Base-by-base conservation (phyloP, 768 basidiomycete species). In the Ephemerocybe angulata region DNA sequence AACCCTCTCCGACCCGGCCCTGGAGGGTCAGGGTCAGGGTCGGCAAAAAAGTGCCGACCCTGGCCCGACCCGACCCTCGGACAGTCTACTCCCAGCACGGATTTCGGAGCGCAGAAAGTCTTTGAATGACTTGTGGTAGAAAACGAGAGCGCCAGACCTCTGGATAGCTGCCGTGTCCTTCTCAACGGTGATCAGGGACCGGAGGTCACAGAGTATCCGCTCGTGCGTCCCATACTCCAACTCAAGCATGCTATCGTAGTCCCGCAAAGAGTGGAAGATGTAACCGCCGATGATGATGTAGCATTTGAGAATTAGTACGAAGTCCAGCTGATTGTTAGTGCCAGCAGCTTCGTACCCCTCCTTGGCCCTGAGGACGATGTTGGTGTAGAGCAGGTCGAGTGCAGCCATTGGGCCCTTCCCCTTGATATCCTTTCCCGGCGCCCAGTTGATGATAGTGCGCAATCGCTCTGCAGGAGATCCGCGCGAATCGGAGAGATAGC, bases 401-500 rank as follows among this genome's bases (percentile, higher is more conserved):
- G 30, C 21, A 2, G 24, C 25, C 35, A 57, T 30, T 27, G 56
- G 56, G 27, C 35, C 42, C 6, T 22, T 28, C 11, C 22, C n/a
- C 12, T 47, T n/a, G n/a, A n/a, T 19, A 13, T 21, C n/a, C 11
- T 25, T 25, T 21, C n/a, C 22, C 13, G 13, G 12, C 21, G 13
- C 11, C 22, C 33, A 22, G 13, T 7, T 3, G 10, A 38, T 15
- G 1, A 40, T 25, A 8, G 25, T 42, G 12, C 28, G 21, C 17
- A 43, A 21, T 28, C 40, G 17, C 8, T 53, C 22, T 7, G 29
- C 50, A 24, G 37, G 50, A 24, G 19, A n/a, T 22, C 19, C 37
- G 7, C 50, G 24, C 10, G 27, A 43, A 51, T 64, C 66, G 57
- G 29, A 40, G 12, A 62, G 49, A 37, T 54, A 60, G 19, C 54